phyloP scores from a whole-genome alignment of 331 rosid species.

The Quercus tomentella region DNA sequence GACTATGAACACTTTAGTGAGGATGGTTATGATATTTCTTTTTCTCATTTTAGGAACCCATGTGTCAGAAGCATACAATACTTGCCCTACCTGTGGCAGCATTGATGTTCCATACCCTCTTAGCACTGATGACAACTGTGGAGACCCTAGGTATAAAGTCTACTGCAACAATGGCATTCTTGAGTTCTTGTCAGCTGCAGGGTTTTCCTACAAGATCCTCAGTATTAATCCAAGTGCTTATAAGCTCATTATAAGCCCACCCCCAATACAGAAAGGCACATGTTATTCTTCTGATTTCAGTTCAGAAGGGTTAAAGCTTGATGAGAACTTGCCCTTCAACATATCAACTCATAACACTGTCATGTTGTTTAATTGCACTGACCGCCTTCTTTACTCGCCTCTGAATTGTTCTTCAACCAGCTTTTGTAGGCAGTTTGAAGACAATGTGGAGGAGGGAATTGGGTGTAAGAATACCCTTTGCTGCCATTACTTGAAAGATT shows the following conservation, averaged over 20 bases:
- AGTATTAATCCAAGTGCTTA: slow-evolving; percentile 36
- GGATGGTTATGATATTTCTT: slow-evolving; percentile 23
- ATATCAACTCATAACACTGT: slow-evolving; percentile 71
- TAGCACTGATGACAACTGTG: slow-evolving; percentile 60
- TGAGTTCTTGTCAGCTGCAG: slow-evolving; percentile 58
- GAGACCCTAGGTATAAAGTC: slow-evolving; percentile 58
- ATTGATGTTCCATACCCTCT: slow-evolving; percentile 73
- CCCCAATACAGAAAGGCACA: slow-evolving; percentile 29
- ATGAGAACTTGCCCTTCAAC: slow-evolving; percentile 65
- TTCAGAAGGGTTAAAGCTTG: slow-evolving; percentile 49
- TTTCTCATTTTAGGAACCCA: slow-evolving; percentile 24
- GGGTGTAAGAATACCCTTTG: slow-evolving; percentile 65
- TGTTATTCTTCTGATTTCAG: slow-evolving; percentile 68
- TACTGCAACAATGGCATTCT: slow-evolving; percentile 51
- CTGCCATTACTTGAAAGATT: slow-evolving; percentile 74
- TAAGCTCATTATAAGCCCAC: slow-evolving; percentile 59
- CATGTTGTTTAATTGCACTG: slow-evolving; percentile 61
- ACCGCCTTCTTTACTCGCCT: slow-evolving; percentile 54
- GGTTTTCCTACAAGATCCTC: slow-evolving; percentile 57
- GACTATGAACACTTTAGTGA: slow-evolving; percentile 14
- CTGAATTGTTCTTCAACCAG: slow-evolving; percentile 75
- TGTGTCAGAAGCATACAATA: slow-evolving; percentile 16
- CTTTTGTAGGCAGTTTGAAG: slow-evolving; percentile 64
- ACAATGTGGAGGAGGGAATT: slow-evolving; percentile 35
- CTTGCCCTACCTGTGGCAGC: slow-evolving; percentile 62